Evolutionary conservation across 2,329 filamentous ascomycete genomes (phyloP).

Genomic region (Fusarium temperatum): DNA sequence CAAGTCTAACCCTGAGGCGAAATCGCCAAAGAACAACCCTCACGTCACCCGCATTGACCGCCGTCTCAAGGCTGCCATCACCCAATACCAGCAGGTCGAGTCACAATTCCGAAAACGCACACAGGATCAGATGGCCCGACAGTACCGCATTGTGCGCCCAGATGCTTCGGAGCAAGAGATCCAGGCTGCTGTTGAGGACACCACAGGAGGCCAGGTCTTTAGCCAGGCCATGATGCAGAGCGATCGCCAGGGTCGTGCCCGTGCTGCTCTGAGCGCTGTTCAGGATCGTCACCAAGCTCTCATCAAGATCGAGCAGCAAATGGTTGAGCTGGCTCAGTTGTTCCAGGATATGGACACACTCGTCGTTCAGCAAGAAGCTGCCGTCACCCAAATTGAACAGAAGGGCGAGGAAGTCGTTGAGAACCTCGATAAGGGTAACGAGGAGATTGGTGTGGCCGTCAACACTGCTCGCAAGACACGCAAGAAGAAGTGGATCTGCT

Average conservation of each 20-base stretch:
- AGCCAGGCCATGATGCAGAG: slow-evolving; percentile 85
- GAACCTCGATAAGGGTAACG: slow-evolving; percentile 86
- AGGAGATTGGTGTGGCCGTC: slow-evolving; percentile 83
- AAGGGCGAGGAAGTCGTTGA: slow-evolving; percentile 86
- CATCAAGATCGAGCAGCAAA: slow-evolving; percentile 89
- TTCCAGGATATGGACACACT: slow-evolving; percentile 91
- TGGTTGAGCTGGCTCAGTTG: slow-evolving; percentile 85
- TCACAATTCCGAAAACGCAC: slow-evolving; percentile 81
- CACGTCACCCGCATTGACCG: slow-evolving; percentile 86
- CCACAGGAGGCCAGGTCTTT: slow-evolving; percentile 81
- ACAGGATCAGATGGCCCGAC: slow-evolving; percentile 84
- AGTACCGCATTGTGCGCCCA: slow-evolving; percentile 89
- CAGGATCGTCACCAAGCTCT: slow-evolving; percentile 86
- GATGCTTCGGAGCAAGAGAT: slow-evolving; percentile 84
- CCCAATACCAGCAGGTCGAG: slow-evolving; percentile 83
- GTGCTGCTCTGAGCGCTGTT: slow-evolving; percentile 80
- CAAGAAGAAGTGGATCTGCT: slow-evolving; percentile 97
- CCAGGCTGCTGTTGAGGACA: slow-evolving; percentile 77
- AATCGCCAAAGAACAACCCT: slow-evolving; percentile 75
- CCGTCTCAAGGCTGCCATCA: slow-evolving; percentile 81
- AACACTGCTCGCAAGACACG: slow-evolving; percentile 80
- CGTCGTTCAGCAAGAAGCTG: slow-evolving; percentile 85
- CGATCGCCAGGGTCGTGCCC: slow-evolving; percentile 82
- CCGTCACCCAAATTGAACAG: slow-evolving; percentile 82
- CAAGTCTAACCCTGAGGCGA: slow-evolving; percentile 82